Evolutionary conservation across 331 rosid species (phyloP), one percentile per base, ranked within the genome.

Genomic region (Acacia concinna): DNA sequence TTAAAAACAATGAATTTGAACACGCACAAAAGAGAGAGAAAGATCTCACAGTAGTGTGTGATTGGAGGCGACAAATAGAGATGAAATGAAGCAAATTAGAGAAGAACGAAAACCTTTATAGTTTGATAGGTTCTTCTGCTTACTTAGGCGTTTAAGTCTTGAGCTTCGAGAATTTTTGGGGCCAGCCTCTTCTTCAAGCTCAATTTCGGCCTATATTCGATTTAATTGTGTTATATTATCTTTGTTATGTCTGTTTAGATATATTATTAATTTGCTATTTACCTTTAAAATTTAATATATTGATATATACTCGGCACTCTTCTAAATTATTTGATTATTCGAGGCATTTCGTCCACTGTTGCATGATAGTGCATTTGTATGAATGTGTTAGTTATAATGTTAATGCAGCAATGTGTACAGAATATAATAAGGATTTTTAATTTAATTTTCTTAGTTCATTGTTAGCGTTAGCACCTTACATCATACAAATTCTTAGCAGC

Each of bases 11-110:
- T 8, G 69, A 32, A 17, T 64, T 64, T 20, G 18, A 21, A 12
- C 66, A 5, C 10, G 13, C 28, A n/a, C 4, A 4, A 52, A 52
- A 21, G 28, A 79, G 25, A 71, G 66, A 65, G 46, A 71, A 21
- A 47, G 79, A 51, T 12, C 54, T 66, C 54, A 80, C 79, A 46
- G n/a, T 15, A 21, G 70, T 59, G 60, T 52, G 75, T 27, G 62
- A 52, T 52, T 52, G 75, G 74, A 64, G 74, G 54, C 46, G 20
- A 64, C 43, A 32, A 31, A 56, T 1, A 47, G 18, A 46, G 15
- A 47, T 23, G 72, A 28, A 20, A 13, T 44, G 51, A 27, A 44
- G 40, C 44, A 52, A n/a, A 51, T 4, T 4, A 18, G 74, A 30
- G 23, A 47, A 28, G 43, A 35, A 25, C 18, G 10, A 6, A 57